phyloP scores from a whole-genome alignment of 768 basidiomycete genomes.

The Tylopilus plumbeoviolaceoides region DNA sequence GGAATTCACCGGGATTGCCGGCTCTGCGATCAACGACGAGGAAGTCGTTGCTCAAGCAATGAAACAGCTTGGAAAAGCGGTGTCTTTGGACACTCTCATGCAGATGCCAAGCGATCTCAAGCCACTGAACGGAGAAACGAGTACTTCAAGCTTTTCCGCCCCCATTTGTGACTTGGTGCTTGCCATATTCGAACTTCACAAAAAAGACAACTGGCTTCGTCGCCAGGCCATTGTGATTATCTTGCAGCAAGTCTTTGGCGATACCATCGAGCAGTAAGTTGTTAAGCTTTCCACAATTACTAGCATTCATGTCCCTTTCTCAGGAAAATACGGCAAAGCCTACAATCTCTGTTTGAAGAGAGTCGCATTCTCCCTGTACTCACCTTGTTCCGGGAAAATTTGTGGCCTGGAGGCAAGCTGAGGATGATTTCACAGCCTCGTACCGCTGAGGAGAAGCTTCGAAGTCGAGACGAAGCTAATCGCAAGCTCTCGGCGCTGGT shows the following conservation, averaged over 20 bases:
- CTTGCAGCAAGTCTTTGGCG: conserved; percentile 91
- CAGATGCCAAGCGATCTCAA: conserved; percentile 75
- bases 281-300: background rate
- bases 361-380: conserved; percentile 66
- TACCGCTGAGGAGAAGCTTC: conserved; percentile 73
- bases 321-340: conserved; percentile 85
- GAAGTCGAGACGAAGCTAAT: conserved; percentile 83
- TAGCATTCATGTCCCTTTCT: conserved; percentile 2
- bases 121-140: conserved; percentile 83
- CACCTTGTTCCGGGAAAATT: conserved; percentile 58
- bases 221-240: conserved; percentile 96
- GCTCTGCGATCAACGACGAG: conserved; percentile 75
- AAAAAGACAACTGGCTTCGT: conserved; percentile 94
- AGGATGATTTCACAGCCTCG: conserved; percentile 60
- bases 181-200: conserved; percentile 91
- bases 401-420: conserved; percentile 86
- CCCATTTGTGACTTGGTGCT: conserved; percentile 94
- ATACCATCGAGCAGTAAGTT: conserved; percentile 88
- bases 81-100: conserved; percentile 65
- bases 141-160: conserved; percentile 82
- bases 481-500: conserved; percentile 86
- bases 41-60: conserved; percentile 80
- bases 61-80: conserved; percentile 61
- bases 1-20: conserved; percentile 81
- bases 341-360: conserved; percentile 62